These are phyloP conservation scores for Rhizopus stolonifer DNA, from an alignment of 371 early-diverging fungal species.

Conservation along the genomic window DNA sequence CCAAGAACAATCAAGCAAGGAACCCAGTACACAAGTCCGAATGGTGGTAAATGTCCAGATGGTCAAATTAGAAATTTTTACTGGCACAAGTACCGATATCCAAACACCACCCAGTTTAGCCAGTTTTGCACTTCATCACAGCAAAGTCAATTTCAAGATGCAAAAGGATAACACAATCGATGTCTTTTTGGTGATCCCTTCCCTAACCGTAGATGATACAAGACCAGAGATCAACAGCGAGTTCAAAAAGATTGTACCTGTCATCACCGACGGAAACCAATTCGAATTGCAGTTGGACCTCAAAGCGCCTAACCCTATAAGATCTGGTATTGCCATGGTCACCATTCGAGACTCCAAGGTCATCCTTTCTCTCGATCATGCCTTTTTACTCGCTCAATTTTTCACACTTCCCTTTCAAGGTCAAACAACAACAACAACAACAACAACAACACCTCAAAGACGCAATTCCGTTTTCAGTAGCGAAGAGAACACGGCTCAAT, in stretches of 20 bases:
- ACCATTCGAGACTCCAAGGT: constrained; percentile 85
- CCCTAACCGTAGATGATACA: constrained; percentile 81
- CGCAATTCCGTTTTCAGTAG: neutral
- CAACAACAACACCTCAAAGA: neutral
- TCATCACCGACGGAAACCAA: constrained; percentile 39
- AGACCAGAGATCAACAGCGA: constrained; percentile 74
- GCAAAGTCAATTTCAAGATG: constrained; percentile 57
- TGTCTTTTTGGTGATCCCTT: constrained; percentile 66
- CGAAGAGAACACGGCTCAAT: constrained; percentile 7
- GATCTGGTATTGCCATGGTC: constrained; percentile 55
- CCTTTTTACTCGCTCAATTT: constrained; percentile 72
- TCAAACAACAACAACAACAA: neutral
- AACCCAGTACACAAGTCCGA: constrained; percentile 15
- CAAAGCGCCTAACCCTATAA: constrained; percentile 37
- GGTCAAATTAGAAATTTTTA: constrained; percentile 37
- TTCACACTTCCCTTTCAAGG: constrained; percentile 60
- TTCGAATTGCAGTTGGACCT: constrained; percentile 44
- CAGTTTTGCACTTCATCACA: constrained; percentile 55
- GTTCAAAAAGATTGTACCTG: constrained; percentile 83
- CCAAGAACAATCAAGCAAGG: neutral
- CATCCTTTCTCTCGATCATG: constrained; percentile 82
- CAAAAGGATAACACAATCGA: constrained; percentile 64
- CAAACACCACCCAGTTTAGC: constrained; percentile 30
- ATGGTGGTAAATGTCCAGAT: constrained; percentile 22
- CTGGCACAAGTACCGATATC: constrained; percentile 6